Evolutionary conservation across 192 early-diverging fungal genomes (phyloP), one percentile per base, ranked within the genome.

Genomic region (Rhizoclosmatium globosum): DNA sequence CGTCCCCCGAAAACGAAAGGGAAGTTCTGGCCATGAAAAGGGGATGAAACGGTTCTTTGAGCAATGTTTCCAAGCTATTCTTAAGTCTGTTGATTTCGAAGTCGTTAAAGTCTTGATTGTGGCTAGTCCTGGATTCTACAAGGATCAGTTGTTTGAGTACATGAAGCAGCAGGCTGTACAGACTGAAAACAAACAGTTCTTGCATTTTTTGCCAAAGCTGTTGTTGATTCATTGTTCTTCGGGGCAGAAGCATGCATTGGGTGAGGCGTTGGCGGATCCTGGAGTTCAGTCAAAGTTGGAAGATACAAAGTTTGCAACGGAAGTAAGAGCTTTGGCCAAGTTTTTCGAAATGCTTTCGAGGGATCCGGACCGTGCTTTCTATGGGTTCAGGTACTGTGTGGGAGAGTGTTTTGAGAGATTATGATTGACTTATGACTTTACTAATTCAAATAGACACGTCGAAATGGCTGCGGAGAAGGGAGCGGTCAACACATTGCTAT

Each of bases 81-180:
- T 95, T 39, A 79, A 74, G 44, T 45, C 31, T 81, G 83, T 99
- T 19, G 92, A 98, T 82, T 97, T 99, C 88, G 89, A 91, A 57
- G 87, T 99, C 60, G 91, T 98, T 80, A 99, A 98, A 79, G 96
- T 94, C n/a, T 87, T 98, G 13, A 95, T 99, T 64, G 80, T 99
- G 19, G 96, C 94, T 47, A 98, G 96, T 81, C 98, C 98, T 42
- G 98, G 97, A 46, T 99, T 98, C 89, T 91, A 94, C 19, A 93
- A 91, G 90, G 97, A 98, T 69, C 91, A 94, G 83, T 83, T 98
- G 47, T 94, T 91, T 80, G 87, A 94, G 13, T 94, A 94, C 81
- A 95, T 99, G 64, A 89, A 97, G 78, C 91, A 91, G 42, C 89
- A 92, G 45, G 95, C 98, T 2, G 86, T 94, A 72, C 82, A 82